Evolutionary conservation across 2,329 filamentous ascomycete species (phyloP).

Genomic region (Fusarium tricinctum): DNA sequence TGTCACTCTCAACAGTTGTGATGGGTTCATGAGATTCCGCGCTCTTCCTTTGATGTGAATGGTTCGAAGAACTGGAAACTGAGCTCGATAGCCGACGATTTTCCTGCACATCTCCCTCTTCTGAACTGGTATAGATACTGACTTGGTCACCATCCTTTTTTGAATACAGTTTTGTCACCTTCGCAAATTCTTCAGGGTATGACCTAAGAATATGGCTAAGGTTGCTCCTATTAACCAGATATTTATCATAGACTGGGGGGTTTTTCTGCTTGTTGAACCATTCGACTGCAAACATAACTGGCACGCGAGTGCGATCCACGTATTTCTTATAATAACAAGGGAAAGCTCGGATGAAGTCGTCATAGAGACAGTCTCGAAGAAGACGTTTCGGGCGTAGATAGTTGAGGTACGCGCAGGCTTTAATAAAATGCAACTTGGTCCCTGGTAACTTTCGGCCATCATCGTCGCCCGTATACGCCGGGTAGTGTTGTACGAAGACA

Average conservation of each 20-base stretch:
- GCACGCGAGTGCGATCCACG: constrained; percentile 48
- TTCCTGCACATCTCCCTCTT: constrained; percentile 14
- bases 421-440: constrained; percentile 59
- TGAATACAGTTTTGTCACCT: constrained; percentile 33
- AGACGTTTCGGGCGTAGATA: constrained; percentile 53
- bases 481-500: constrained; percentile 60
- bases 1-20: constrained; percentile 24
- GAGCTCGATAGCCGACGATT: background rate
- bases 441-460: constrained; percentile 47
- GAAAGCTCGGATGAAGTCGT: constrained; percentile 66
- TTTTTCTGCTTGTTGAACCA: constrained; percentile 56
- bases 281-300: constrained; percentile 56
- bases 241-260: constrained; percentile 47
- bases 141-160: constrained; percentile 16
- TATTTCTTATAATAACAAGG: constrained; percentile 60
- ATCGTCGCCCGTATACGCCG: constrained; percentile 59
- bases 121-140: constrained; percentile 38
- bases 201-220: constrained; percentile 53
- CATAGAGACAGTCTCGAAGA: constrained; percentile 62
- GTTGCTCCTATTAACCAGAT: constrained; percentile 55
- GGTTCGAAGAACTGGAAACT: background rate
- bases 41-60: background rate
- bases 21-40: background rate
- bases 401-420: constrained; percentile 60
- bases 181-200: constrained; percentile 54